Evolutionary conservation across 2,329 filamentous ascomycete genomes (phyloP).

Genomic region (Alternaria arborescens): DNA sequence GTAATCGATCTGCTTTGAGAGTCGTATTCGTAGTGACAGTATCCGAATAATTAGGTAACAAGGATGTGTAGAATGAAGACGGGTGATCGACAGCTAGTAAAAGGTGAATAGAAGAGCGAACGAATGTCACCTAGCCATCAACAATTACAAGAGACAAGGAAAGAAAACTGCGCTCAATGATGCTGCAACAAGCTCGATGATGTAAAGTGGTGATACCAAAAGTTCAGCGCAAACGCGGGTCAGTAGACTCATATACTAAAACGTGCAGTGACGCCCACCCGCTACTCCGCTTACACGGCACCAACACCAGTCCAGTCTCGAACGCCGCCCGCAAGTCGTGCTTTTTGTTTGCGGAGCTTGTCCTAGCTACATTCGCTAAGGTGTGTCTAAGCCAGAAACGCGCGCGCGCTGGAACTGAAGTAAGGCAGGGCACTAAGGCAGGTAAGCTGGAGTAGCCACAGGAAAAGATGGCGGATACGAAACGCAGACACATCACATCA

Average conservation of each 20-base stretch:
- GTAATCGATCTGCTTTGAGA: background rate
- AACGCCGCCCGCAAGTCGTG: background rate
- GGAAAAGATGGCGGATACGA: background rate
- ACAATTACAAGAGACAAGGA: conserved; percentile 1
- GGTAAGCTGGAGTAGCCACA: background rate
- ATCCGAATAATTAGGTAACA: conserved; percentile 9
- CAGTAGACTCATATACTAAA: conserved; percentile 31
- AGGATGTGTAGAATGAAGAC: conserved; percentile 8
- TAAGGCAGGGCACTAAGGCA: background rate
- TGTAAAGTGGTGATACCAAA: conserved; percentile 1
- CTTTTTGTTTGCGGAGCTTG: conserved; percentile 7
- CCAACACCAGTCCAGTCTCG: conserved; percentile 3
- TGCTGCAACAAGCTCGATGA: background rate
- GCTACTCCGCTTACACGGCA: conserved; percentile 17
- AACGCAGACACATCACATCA: conserved; percentile 4
- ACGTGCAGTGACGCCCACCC: conserved; percentile 15
- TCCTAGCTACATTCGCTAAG: background rate
- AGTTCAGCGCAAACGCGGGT: conserved; percentile 12
- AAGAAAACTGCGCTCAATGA: conserved; percentile 5
- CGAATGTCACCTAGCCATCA: conserved; percentile 22
- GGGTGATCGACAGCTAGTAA: conserved; percentile 17
- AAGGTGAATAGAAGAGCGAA: conserved; percentile 9
- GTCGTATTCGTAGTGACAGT: background rate
- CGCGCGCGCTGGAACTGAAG: background rate
- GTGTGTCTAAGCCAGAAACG: background rate